Evolutionary conservation across 805 yeast genomes (phyloP).

Genomic region (Cyberlindnera maritima): DNA sequence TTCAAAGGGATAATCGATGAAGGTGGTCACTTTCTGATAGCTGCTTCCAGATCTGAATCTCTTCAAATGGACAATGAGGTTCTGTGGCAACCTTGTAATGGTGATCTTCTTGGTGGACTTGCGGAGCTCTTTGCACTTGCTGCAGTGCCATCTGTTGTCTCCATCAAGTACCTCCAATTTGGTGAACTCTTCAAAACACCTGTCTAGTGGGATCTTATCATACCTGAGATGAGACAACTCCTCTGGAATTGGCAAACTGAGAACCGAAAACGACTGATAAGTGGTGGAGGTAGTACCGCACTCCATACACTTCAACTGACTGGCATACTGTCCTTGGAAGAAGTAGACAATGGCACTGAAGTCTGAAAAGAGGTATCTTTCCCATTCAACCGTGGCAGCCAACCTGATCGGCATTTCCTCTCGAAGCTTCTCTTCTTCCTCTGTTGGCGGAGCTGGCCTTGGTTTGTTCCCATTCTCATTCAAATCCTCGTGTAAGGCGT

Average conservation of each 20-base stretch:
- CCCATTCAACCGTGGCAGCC: slow-evolving; percentile 93
- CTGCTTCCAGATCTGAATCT: slow-evolving; percentile 55
- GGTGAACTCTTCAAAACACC: slow-evolving; percentile 76
- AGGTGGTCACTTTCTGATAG: slow-evolving; percentile 37
- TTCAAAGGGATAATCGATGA: slow-evolving; percentile 64
- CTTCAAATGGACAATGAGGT: slow-evolving; percentile 80
- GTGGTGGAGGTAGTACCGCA: slow-evolving; percentile 83
- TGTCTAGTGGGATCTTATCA: slow-evolving; percentile 38
- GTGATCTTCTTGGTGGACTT: slow-evolving; percentile 65
- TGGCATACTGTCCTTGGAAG: slow-evolving; percentile 86
- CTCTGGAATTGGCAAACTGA: slow-evolving; percentile 77
- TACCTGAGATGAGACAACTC: slow-evolving; percentile 28
- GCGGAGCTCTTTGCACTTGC: slow-evolving; percentile 62
- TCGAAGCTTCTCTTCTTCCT: slow-evolving; percentile 67
- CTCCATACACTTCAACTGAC: slow-evolving; percentile 68
- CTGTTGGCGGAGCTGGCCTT: slow-evolving; percentile 56
- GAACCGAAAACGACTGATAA: slow-evolving; percentile 74
- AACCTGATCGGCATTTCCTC: slow-evolving; percentile 73
- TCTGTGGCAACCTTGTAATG: slow-evolving; percentile 75
- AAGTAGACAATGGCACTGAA: slow-evolving; percentile 76
- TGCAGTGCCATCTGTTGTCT: slow-evolving; percentile 84
- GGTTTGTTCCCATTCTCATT: slow-evolving; percentile 61
- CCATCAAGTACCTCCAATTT: slow-evolving; percentile 71
- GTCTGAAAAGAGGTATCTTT: slow-evolving; percentile 73
- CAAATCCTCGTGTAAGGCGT: slow-evolving; percentile 79